phyloP scores from a whole-genome alignment of 148 eudicot species.

The Rhododendron griersonianum region DNA sequence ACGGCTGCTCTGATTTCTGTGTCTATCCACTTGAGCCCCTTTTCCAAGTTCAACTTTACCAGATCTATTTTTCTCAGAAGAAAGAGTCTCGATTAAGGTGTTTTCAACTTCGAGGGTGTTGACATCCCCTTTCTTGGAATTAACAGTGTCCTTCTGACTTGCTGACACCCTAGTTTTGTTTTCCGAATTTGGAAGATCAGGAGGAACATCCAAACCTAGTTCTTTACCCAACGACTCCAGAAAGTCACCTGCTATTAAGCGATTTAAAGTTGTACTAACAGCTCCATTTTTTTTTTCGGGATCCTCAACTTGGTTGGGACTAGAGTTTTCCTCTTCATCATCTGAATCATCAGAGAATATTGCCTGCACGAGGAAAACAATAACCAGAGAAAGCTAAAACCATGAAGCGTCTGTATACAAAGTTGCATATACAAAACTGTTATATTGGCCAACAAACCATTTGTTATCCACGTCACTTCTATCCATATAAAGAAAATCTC shows the following conservation, averaged over 20 bases:
- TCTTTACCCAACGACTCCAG: slow-evolving; percentile 94
- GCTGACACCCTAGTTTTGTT: slow-evolving; percentile 22
- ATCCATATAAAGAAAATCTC: not conserved
- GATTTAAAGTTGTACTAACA: slow-evolving; percentile 73
- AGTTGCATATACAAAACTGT: not conserved
- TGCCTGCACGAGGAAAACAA: slow-evolving; percentile 47
- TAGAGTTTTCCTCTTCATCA: slow-evolving; percentile 48
- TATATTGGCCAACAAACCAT: not conserved
- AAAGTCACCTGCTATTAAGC: slow-evolving; percentile 92
- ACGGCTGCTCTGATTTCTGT: slow-evolving; percentile 15
- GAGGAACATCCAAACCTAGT: slow-evolving; percentile 89
- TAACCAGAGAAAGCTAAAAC: not conserved
- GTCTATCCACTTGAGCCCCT: slow-evolving; percentile 16
- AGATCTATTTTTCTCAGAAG: slow-evolving; percentile 3
- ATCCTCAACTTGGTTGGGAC: slow-evolving; percentile 41
- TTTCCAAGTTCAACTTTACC: slow-evolving; percentile 23
- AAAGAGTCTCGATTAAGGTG: not conserved
- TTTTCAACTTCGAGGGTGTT: slow-evolving; percentile 1
- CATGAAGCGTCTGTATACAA: not conserved
- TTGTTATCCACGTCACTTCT: not conserved
- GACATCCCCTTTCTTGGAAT: slow-evolving; percentile 14
- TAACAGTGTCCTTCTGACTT: slow-evolving; percentile 19
- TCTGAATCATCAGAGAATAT: slow-evolving; percentile 93
- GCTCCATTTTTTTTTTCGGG: slow-evolving; percentile 68
- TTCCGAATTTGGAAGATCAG: slow-evolving; percentile 48